Conservation (phyloP, 208 protist genomes). For the Trypanosomatidae sp. region DNA sequence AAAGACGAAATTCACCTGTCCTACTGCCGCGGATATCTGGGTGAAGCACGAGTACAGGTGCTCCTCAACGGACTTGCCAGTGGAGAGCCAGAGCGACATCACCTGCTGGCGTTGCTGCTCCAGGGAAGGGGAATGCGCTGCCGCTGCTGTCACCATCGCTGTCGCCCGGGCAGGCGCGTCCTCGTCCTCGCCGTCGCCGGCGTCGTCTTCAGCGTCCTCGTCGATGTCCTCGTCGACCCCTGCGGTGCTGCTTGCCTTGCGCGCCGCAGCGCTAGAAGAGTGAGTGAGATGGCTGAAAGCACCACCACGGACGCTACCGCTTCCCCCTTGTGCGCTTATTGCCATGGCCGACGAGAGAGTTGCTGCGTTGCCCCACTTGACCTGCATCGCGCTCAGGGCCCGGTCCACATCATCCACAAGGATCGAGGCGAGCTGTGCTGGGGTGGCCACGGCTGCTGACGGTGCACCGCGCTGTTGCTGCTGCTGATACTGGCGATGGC, state of each 20-base stretch:
- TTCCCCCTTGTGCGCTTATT: not conserved
- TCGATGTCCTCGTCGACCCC: not conserved
- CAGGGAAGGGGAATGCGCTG: slow-evolving; percentile 6
- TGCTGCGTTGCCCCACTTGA: slow-evolving; percentile 45
- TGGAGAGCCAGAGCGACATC: slow-evolving; percentile 31
- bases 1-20: slow-evolving; percentile 75
- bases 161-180: not conserved
- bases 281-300: not conserved
- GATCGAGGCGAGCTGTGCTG: slow-evolving; percentile 46
- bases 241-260: not conserved
- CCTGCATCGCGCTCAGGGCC: slow-evolving; percentile 72
- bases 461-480: slow-evolving; percentile 14
- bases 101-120: slow-evolving; percentile 40
- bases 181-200: slow-evolving; percentile 12
- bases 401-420: slow-evolving; percentile 79
- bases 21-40: slow-evolving; percentile 65
- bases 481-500: slow-evolving; percentile 20
- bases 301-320: not conserved
- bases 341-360: slow-evolving; percentile 14
- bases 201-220: slow-evolving; percentile 1
- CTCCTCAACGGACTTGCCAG: slow-evolving; percentile 47
- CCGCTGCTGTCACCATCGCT: not conserved
- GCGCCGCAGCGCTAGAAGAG: not conserved
- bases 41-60: slow-evolving; percentile 44
- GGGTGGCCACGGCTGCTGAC: not conserved